Evolutionary conservation across 2,329 filamentous ascomycete species (phyloP), one percentile per base, ranked within the genome.

Genomic region (Fusarium sarcochroum): DNA sequence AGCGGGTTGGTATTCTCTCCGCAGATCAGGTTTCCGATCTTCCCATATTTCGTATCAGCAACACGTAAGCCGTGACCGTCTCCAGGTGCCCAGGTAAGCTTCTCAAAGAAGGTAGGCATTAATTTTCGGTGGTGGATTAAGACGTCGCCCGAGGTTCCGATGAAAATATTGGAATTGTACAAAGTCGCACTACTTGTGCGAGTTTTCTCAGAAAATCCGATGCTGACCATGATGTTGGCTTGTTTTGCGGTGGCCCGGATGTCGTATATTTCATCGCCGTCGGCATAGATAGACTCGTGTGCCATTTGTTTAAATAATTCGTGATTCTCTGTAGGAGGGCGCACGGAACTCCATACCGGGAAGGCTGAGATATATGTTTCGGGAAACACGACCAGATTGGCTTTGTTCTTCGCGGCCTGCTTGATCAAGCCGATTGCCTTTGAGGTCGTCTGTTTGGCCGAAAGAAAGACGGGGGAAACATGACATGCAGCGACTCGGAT

Each of bases 1-100:
- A 88, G 72, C 1, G 85, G 85, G 61, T 88, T 88, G 1, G 85
- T 87, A 48, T 88, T 88, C 73, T 88, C 86, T 3, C 86, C 86
- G 64, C 86, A 88, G 17, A 88, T 86, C 11, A 87, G 70, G 6
- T 74, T 78, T 1, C 85, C 85, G 11, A 87, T 79, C 52, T 79
- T 83, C 2, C 84, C 85, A 46, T 79, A 79, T 0, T 65, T 58
- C 0, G 83, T 85, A 1, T 85, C 77, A 1, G 81, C 80, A 0
- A 87, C 80, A 2, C 74, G 76, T 6, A 88, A 67, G 0, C 86
- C 86, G 27, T 81, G 57, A 0, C 85, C 86, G 67, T 88, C 86
- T 0, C 86, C 86, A 3, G 81, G 80, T 1, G 78, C 77, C 86
- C 86, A 88, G 0, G 81, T 85, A 21, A 88, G 66, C 65, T 87